Base-by-base conservation (phyloP, 345 rosid species). In the Geranium brycei region DNA sequence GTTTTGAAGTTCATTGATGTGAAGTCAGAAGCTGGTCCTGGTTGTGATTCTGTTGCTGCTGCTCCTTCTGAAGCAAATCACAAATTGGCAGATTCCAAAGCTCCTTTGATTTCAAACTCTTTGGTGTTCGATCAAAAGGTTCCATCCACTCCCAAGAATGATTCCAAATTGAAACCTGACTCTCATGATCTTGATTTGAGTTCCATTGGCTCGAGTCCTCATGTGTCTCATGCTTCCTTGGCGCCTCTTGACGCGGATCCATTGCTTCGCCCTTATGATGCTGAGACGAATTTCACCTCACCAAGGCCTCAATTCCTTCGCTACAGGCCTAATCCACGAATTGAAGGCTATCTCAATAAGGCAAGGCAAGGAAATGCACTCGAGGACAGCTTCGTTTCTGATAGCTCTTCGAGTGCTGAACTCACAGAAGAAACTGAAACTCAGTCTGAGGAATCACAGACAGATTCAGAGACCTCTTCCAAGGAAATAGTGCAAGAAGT, bases 251-350 rank as follows among this genome's bases (percentile, higher is more conserved):
- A 87, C 75, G 85, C 77, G 0, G 89, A 80, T 71, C 77, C 93
- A 28, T 73, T 62, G 32, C 1, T 35, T 58, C 76, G 72, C 63
- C 86, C 87, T 58, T 88, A 81, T 68, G 86, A 83, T 67, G 86
- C 85, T 15, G 72, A 78, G 65, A 79, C 77, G 30, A 86, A 86
- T 71, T 83, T 73, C 66, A 79, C 80, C 58, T 78, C 91, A 5
- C 86, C 86, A 10, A 81, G 91, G 77, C 91, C 88, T 58, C 81
- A 66, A 69, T 86, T 83, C 70, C 86, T 81, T 51, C 80, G 72
- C 51, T 83, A 86, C 51, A 80, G 70, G 56, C 91, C 88, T 2
- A 88, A 85, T 72, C 91, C 86, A 10, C 68, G 87, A 61, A 69
- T 84, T 11, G 80, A 75, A 64, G 69, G 67, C 28, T 77, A 66